phyloP scores from a whole-genome alignment of 805 yeast genomes.

The Blastobotrys americana region DNA sequence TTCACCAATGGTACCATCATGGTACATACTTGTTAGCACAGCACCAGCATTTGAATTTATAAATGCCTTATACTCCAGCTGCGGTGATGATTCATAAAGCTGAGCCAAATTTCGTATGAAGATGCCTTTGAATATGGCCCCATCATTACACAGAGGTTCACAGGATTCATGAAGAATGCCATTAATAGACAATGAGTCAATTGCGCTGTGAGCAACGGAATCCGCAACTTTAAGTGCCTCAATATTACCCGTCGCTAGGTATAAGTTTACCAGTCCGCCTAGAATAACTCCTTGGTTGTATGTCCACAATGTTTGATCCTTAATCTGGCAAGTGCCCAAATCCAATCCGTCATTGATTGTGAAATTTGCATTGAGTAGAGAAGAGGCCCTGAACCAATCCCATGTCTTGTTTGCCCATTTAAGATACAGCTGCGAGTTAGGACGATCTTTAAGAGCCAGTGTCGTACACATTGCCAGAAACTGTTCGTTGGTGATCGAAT shows the following conservation, averaged over 20 bases:
- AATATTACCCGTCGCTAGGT: conserved; percentile 1
- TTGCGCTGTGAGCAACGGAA: conserved; percentile 7
- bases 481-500: conserved; percentile 15
- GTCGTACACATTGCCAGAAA: conserved; percentile 8
- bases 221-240: conserved; percentile 5
- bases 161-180: conserved; percentile 10
- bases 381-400: conserved; percentile 9
- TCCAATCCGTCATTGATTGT: conserved; percentile 13
- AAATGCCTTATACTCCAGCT: not conserved
- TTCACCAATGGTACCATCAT: not conserved
- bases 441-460: conserved; percentile 7
- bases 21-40: not conserved
- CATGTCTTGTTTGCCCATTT: conserved; percentile 10
- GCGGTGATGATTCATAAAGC: not conserved
- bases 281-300: conserved; percentile 17
- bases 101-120: conserved; percentile 9
- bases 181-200: not conserved
- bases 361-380: conserved; percentile 7
- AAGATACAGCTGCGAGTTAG: conserved; percentile 1
- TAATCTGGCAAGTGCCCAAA: conserved; percentile 6
- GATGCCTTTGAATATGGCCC: conserved; percentile 9
- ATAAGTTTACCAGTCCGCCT: conserved; percentile 11
- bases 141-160: conserved; percentile 8
- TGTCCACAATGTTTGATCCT: conserved; percentile 9
- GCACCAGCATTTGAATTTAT: not conserved